Evolutionary conservation across 148 eudicot species (phyloP).

Genomic region (Chenopodium album): DNA sequence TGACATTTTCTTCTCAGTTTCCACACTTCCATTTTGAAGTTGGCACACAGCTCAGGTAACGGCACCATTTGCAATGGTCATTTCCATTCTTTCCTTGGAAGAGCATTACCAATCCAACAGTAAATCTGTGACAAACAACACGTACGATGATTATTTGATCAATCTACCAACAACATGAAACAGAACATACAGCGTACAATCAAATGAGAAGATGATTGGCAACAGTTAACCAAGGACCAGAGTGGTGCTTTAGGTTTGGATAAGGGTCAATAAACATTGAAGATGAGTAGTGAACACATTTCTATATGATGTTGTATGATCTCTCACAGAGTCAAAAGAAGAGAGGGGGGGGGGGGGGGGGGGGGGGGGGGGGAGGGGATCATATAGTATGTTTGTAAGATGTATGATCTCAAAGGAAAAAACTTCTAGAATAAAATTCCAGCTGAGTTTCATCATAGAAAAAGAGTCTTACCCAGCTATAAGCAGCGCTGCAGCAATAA

Average conservation of each 20-base stretch:
- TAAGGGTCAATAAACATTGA: too few species aligned
- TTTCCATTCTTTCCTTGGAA: slow-evolving; percentile 60
- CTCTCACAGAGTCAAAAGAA: too few species aligned
- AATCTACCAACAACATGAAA: not conserved
- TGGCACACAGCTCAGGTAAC: slow-evolving; percentile 72
- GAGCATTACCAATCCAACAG: slow-evolving; percentile 53
- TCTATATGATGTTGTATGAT: too few species aligned
- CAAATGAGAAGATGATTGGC: not conserved
- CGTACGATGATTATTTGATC: not conserved
- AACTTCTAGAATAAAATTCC: too few species aligned
- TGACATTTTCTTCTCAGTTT: slow-evolving; percentile 10
- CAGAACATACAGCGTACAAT: not conserved
- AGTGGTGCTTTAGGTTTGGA: too few species aligned
- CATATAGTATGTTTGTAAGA: too few species aligned
- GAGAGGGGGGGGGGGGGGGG: too few species aligned
- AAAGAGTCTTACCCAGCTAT: slow-evolving; percentile 61
- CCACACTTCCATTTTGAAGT: slow-evolving; percentile 42
- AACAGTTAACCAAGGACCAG: too few species aligned
- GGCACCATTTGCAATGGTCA: slow-evolving; percentile 74
- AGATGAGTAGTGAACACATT: too few species aligned
- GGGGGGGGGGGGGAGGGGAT: too few species aligned
- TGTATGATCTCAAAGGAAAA: too few species aligned
- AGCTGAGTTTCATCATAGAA: slow-evolving; percentile 7
- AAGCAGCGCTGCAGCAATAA: slow-evolving; percentile 44
- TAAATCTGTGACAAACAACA: slow-evolving; percentile 39